Percentiles rank a stretch among this genome's conserved stretches.
Conservation (phyloP, 2,329 filamentous ascomycete species). For the Parastagonospora avenae region DNA sequence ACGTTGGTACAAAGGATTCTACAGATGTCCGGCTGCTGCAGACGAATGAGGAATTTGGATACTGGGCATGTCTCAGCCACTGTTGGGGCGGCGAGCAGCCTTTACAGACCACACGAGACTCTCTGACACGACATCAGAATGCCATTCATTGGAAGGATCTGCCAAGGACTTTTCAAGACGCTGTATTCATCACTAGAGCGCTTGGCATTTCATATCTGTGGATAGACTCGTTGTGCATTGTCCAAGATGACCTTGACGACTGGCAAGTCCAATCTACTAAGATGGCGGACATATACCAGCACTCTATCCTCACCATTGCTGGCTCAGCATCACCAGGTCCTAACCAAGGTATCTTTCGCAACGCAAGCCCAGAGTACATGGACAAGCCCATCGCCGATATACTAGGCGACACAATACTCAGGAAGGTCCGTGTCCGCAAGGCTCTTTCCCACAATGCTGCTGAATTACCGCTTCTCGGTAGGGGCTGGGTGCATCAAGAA, state of each 20-base stretch:
- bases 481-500: slow-evolving; percentile 20
- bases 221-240: slow-evolving; percentile 11
- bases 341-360: slow-evolving; percentile 5
- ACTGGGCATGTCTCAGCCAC: slow-evolving; percentile 17
- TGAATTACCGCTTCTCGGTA: slow-evolving; percentile 3
- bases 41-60: background rate
- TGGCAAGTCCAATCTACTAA: slow-evolving; percentile 5
- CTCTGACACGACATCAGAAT: background rate
- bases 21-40: slow-evolving; percentile 1
- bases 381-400: background rate
- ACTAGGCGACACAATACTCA: background rate
- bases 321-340: slow-evolving; percentile 7
- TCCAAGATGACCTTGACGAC: slow-evolving; percentile 8
- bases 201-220: slow-evolving; percentile 4
- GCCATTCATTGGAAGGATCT: slow-evolving; percentile 7
- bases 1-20: background rate
- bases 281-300: slow-evolving; percentile 13
- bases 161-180: slow-evolving; percentile 12
- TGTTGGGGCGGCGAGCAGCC: slow-evolving; percentile 11
- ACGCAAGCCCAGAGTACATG: background rate
- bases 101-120: slow-evolving; percentile 1
- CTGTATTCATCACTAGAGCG: background rate
- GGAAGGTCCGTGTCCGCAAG: slow-evolving; percentile 1
- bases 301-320: slow-evolving; percentile 7
- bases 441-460: background rate